Evolutionary conservation across 148 eudicot species (phyloP).

Genomic region (Heliamphora exappendiculata): DNA sequence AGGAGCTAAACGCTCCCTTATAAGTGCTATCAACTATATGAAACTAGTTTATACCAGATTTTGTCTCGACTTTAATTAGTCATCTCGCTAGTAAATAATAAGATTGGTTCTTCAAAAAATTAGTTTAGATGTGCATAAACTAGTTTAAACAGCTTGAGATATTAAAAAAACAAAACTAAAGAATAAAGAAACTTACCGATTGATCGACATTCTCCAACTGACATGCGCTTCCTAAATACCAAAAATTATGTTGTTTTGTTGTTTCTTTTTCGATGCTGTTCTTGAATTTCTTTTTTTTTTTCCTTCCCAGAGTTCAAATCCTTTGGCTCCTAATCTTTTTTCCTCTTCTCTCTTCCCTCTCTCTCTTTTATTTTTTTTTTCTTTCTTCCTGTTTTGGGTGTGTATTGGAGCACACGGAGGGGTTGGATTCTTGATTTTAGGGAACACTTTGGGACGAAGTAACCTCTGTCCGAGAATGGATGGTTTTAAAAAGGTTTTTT

Average conservation of each 20-base stretch:
- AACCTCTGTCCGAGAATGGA: neutral
- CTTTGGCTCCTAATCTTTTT: neutral
- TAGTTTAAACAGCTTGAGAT: no score
- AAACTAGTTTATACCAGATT: no score
- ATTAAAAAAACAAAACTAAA: no score
- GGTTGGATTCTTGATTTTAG: neutral
- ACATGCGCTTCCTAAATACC: neutral
- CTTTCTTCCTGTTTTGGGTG: neutral
- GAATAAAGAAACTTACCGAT: no score
- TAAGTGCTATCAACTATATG: no score
- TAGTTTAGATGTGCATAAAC: no score
- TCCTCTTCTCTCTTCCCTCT: neutral
- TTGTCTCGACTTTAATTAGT: no score
- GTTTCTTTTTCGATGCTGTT: neutral
- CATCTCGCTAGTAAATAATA: no score
- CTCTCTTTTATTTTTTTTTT: neutral
- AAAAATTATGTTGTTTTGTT: no score
- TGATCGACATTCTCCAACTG: neutral
- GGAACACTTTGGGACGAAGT: slow-evolving; percentile 9
- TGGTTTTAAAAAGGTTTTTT: neutral
- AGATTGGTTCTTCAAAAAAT: no score
- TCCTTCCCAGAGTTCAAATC: no score
- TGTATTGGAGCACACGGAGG: neutral
- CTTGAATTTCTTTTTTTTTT: neutral
- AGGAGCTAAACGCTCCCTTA: no score